Percentiles rank a stretch among this genome's conserved stretches.
These are phyloP conservation scores for Begonia loranthoides DNA, from an alignment of 306 rosid species.

Conservation along the genomic window DNA sequence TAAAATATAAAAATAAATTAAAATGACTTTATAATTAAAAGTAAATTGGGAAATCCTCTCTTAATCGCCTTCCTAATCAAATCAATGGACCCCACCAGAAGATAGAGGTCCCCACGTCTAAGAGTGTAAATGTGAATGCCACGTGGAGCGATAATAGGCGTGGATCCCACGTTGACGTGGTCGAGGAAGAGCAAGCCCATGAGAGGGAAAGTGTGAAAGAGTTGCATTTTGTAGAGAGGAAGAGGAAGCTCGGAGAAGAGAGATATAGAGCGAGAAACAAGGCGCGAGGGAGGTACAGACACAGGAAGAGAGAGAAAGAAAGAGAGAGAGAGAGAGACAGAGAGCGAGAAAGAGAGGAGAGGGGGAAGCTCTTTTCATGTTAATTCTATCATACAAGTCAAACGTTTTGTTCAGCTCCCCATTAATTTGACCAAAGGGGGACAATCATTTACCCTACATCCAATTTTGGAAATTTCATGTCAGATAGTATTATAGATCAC, in stretches of 20 bases:
- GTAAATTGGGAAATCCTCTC: too few relatives aligned
- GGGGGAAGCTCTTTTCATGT: background rate
- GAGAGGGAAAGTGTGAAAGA: slow-evolving; percentile 1
- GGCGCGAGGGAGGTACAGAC: slow-evolving; percentile 22
- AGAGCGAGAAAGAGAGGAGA: slow-evolving; percentile 1
- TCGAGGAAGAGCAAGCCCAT: slow-evolving; percentile 4
- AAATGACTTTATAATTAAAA: too few relatives aligned
- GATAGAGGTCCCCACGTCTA: slow-evolving; percentile 37
- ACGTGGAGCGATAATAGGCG: slow-evolving; percentile 40
- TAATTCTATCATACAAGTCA: slow-evolving; percentile 21
- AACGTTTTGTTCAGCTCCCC: slow-evolving; percentile 23
- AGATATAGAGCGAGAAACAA: slow-evolving; percentile 28
- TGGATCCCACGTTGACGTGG: slow-evolving; percentile 77
- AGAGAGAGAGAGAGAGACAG: slow-evolving; percentile 7
- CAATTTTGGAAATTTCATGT: background rate
- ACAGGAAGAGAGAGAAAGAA: slow-evolving; percentile 1
- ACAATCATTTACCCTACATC: too few relatives aligned
- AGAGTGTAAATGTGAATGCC: slow-evolving; percentile 31
- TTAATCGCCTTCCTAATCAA: too few relatives aligned
- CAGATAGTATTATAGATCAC: slow-evolving; percentile 18
- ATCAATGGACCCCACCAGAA: slow-evolving; percentile 1
- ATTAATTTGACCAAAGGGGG: slow-evolving; percentile 9
- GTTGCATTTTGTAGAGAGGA: slow-evolving; percentile 1
- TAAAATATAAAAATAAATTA: too few relatives aligned
- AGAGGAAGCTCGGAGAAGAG: background rate